Evolutionary conservation across 1,139 yeast genomes (phyloP), one percentile per base, ranked within the genome.

Genomic region (Blastobotrys petasosporus): DNA sequence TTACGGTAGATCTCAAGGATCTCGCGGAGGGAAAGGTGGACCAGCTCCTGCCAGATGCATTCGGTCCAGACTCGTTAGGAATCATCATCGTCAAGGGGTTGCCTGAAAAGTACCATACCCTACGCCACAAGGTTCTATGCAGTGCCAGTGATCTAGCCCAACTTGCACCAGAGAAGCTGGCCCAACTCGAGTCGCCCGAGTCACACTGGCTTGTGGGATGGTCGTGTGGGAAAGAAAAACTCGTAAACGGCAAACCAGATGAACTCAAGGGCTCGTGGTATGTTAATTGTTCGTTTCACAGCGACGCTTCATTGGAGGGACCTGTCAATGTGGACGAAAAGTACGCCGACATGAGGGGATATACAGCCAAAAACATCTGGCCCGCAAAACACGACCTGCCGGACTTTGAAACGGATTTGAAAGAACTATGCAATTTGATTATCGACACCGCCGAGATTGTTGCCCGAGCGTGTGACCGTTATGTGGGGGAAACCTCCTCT

Each of bases 171-270:
- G 58, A 58, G 2, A 60, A 62, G 10, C 64, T 79, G 32, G 56
- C 54, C 2, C 45, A 53, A 16, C 62, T 79, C 42, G 82, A 78
- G 55, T 64, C 67, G 29, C 74, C 74, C 20, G 80, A 75, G 32
- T 67, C 71, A 0, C 60, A 57, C 42, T 80, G 80, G 76, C 62
- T 79, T 4, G 73, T 76, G 0, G 85, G 85, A 0, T 80, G 85
- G 85, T 78, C 84, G n/a, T 63, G 78, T 40, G 85, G 85, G 0
- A 75, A 73, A 47, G 85, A 80, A 54, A 70, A 63, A 39, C 66
- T 80, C 33, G 57, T 55, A 9, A 58, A 62, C 36, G 68, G 69
- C 16, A 50, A 51, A 37, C 78, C 78, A 0, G 85, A 80, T 56
- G 62, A 56, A 40, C 65, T 71, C 46, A 80, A 80, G 54, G 85